A percentile compares a stretch with the other conserved stretches of the same genome.
Conservation (phyloP, 106 monocot genomes). For the Agapanthus africanus region DNA sequence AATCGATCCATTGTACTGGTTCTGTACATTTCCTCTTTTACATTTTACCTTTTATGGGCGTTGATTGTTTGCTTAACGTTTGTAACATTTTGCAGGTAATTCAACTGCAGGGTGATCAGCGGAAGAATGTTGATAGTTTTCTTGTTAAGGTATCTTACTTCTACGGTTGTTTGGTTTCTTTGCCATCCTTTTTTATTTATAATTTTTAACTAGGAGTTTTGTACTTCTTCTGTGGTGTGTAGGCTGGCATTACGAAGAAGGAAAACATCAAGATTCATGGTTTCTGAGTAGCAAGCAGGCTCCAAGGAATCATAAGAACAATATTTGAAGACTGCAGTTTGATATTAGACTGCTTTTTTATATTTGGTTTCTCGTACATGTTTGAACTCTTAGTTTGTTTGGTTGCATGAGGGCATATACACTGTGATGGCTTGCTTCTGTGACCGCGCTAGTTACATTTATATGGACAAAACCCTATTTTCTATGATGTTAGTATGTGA, state of each 20-base stretch:
- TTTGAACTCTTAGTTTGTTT: neutral
- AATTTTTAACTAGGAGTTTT: neutral
- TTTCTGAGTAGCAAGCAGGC: conserved; percentile 9
- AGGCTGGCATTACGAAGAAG: conserved; percentile 33
- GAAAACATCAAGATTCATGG: conserved; percentile 32
- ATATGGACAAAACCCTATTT: too few relatives aligned
- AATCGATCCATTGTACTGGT: too few relatives aligned
- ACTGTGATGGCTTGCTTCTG: neutral
- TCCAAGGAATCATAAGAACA: neutral
- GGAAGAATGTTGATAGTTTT: conserved; percentile 38
- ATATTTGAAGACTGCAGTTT: neutral
- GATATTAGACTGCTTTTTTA: neutral
- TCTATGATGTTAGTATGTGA: too few relatives aligned
- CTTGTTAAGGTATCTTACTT: conserved; percentile 25
- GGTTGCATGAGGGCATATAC: too few relatives aligned
- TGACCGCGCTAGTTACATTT: neutral
- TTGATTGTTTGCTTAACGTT: too few relatives aligned
- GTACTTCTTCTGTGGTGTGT: neutral
- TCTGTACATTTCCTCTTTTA: too few relatives aligned
- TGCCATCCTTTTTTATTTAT: neutral
- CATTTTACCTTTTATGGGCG: too few relatives aligned
- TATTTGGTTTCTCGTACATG: neutral
- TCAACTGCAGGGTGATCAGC: conserved; percentile 27
- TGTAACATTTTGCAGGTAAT: conserved; percentile 15
- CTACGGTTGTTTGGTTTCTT: neutral